Base-by-base conservation (phyloP, 2,329 filamentous ascomycete genomes). In the Elsinoe batatas region DNA sequence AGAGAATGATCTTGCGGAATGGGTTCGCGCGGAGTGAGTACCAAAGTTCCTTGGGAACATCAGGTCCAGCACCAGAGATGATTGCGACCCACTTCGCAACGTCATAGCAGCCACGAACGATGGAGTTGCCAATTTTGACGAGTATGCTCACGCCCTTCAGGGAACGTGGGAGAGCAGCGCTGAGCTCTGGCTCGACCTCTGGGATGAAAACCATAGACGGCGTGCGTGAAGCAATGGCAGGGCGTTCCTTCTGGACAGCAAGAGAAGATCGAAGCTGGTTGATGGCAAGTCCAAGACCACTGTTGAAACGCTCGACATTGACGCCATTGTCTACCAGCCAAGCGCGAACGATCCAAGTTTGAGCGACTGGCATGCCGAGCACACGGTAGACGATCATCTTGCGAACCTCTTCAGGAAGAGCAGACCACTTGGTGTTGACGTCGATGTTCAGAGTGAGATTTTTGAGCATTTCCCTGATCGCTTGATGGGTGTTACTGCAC, bases 41-140 rank as follows among this genome's bases (percentile, higher is more conserved):
- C 56, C 58, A 58, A 13, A 60, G 38, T 42, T 60, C 58, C 15
- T 57, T 47, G 4, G 30, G 46, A 26, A 53, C 56, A 35, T 60
- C 58, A 26, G 58, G 50, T 11, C 47, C 58, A 1, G 53, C 58
- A 43, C 56, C 54, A 32, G 56, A 58, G 26, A 60, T 58, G 38
- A 58, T 53, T 10, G 58, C 58, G 1, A 46, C 53, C 58, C 58
- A 60, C 33, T 58, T 58, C 1, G 56, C 53, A 5, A 55, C 53
- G 7, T 55, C 51, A 30, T 53, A 53, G 15, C 56, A 20, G 26
- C n/a, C 30, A 6, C 56, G 6, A 43, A 54, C 18, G n/a, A 42
- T 13, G n/a, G 13, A 5, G 37, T n/a, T 26, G 32, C 32, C n/a
- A 43, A 54, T 13, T 13, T 11, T 15, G 33, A 30, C 20, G 11